A percentile compares a stretch with the other conserved stretches of the same genome.
phyloP scores from a whole-genome alignment of 306 rosid species.

The Medicago lupulina region DNA sequence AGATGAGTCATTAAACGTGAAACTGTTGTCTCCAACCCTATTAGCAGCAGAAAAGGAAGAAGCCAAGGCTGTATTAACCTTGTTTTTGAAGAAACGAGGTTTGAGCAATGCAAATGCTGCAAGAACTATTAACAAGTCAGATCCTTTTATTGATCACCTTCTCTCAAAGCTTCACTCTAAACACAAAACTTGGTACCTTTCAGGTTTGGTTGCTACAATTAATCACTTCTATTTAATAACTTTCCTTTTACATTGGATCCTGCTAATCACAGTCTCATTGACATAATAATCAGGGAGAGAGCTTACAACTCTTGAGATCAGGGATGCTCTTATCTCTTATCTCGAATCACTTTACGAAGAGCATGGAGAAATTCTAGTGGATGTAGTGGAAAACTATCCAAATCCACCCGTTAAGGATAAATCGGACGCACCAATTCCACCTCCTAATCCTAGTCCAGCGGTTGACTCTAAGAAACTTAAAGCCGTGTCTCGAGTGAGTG shows the following conservation, averaged over 20 bases:
- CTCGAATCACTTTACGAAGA: conserved; percentile 81
- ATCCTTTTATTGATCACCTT: conserved; percentile 75
- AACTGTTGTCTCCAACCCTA: conserved; percentile 61
- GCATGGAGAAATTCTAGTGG: conserved; percentile 59
- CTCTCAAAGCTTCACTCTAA: conserved; percentile 79
- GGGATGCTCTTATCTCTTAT: conserved; percentile 78
- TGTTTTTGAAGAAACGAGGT: conserved; percentile 89
- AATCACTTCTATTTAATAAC: conserved; percentile 16
- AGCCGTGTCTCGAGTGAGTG: conserved; percentile 73
- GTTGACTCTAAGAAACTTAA: conserved; percentile 61
- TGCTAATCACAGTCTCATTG: conserved; percentile 39
- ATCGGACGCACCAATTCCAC: conserved; percentile 37
- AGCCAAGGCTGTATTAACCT: conserved; percentile 82
- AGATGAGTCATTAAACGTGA: conserved; percentile 58
- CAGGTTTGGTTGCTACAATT: conserved; percentile 74
- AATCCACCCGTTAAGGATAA: conserved; percentile 64
- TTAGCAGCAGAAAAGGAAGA: conserved; percentile 94
- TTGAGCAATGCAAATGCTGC: conserved; percentile 75
- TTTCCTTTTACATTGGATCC: conserved; percentile 28
- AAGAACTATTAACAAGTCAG: conserved; percentile 79
- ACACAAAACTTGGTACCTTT: conserved; percentile 87
- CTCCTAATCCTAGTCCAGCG: conserved; percentile 44
- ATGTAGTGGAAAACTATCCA: conserved; percentile 78
- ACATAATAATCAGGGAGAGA: conserved; percentile 73
- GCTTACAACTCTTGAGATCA: conserved; percentile 90